phyloP scores from a whole-genome alignment of 1,139 yeast species.

The Taphrina wiesneri region DNA sequence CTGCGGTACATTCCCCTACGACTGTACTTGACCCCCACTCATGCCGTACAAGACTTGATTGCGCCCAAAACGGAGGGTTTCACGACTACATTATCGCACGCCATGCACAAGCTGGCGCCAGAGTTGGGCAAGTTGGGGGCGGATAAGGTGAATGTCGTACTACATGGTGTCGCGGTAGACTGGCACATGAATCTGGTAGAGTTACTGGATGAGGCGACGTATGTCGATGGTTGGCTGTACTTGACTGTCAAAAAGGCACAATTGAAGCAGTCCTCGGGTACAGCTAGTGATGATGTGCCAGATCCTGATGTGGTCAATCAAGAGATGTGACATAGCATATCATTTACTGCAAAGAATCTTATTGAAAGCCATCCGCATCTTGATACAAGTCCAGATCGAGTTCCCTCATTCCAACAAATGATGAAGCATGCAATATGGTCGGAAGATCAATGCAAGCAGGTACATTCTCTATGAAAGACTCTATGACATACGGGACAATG shows the following conservation, averaged over 20 bases:
- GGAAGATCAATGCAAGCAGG: background rate
- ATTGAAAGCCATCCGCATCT: no score
- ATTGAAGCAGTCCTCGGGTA: background rate
- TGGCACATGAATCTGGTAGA: background rate
- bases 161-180: constrained; percentile 10
- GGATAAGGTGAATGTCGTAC: background rate
- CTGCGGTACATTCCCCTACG: constrained; percentile 9
- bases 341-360: no score
- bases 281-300: background rate
- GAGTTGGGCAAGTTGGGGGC: background rate
- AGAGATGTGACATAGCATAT: no score
- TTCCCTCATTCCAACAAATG: no score
- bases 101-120: background rate
- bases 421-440: no score
- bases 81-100: background rate
- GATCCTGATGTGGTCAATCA: background rate
- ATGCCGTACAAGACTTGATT: constrained; percentile 2
- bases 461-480: background rate
- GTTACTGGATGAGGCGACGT: constrained; percentile 10
- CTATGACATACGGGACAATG: background rate
- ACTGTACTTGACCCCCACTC: background rate
- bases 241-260: background rate
- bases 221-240: constrained; percentile 31
- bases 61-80: constrained; percentile 3
- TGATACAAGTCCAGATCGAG: no score